These are phyloP conservation scores for Coleophoma eucalyptorum DNA, from an alignment of 2,329 filamentous ascomycete genomes.

Conservation along the genomic window DNA sequence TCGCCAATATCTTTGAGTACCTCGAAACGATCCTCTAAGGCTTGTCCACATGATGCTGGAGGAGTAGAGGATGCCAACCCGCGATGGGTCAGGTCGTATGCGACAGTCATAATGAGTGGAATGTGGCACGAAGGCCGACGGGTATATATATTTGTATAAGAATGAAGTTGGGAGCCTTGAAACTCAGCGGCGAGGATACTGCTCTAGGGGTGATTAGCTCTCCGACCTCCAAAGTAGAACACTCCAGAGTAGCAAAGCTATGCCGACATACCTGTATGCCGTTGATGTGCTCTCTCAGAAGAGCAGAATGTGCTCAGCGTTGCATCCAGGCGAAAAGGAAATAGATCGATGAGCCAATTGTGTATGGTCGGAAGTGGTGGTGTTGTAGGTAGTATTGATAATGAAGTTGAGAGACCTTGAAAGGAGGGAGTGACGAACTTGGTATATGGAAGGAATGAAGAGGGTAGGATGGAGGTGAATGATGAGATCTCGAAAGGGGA, in stretches of 20 bases:
- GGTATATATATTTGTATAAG: neutral
- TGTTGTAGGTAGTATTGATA: constrained; percentile 6
- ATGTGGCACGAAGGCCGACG: neutral
- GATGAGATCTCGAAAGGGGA: constrained; percentile 6
- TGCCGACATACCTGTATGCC: constrained; percentile 2
- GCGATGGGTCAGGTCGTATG: constrained; percentile 69
- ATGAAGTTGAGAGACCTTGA: constrained; percentile 8
- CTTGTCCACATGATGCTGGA: constrained; percentile 39
- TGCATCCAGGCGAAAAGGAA: constrained; percentile 24
- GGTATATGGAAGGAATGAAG: constrained; percentile 9
- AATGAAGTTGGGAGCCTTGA: constrained; percentile 3
- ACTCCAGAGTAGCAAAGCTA: neutral
- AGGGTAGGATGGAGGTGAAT: constrained; percentile 14
- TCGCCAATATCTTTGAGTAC: constrained; percentile 97
- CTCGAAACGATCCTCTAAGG: constrained; percentile 92
- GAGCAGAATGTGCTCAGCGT: constrained; percentile 25
- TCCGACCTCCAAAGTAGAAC: neutral
- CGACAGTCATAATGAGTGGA: constrained; percentile 64
- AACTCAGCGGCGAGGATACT: constrained; percentile 7
- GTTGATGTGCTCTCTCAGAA: constrained; percentile 23
- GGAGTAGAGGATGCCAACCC: constrained; percentile 52
- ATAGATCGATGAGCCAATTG: neutral
- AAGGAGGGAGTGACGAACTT: constrained; percentile 4
- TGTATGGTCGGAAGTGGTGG: constrained; percentile 1
- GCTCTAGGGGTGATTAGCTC: neutral